These are phyloP conservation scores for Butyriboletus appendiculatus DNA, from an alignment of 1,284 basidiomycete species.

Conservation along the genomic window DNA sequence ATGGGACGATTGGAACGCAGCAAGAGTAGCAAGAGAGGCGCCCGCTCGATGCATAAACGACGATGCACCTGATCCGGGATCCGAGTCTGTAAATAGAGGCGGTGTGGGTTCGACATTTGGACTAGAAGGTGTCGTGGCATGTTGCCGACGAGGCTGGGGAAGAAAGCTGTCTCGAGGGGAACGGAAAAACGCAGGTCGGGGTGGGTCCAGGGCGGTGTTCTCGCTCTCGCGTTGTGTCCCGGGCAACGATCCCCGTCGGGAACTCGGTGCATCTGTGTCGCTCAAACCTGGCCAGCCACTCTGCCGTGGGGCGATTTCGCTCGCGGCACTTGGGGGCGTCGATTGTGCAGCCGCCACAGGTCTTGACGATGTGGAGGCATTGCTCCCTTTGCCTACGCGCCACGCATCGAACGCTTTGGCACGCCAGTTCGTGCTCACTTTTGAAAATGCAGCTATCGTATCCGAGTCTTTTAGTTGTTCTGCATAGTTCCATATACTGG, in stretches of 20 bases:
- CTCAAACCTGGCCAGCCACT: slow-evolving; percentile 15
- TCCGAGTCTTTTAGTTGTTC: slow-evolving; percentile 74
- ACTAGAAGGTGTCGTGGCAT: slow-evolving; percentile 41
- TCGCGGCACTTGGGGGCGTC: slow-evolving; percentile 17
- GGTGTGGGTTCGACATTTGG: slow-evolving; percentile 36
- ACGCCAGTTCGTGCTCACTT: slow-evolving; percentile 72
- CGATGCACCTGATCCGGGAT: slow-evolving; percentile 22
- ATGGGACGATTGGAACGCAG: slow-evolving; percentile 36
- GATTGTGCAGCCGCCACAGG: slow-evolving; percentile 1
- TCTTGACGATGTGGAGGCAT: slow-evolving; percentile 5
- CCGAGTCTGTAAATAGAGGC: slow-evolving; percentile 30
- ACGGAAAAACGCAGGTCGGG: slow-evolving; percentile 58
- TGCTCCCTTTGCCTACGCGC: slow-evolving; percentile 32
- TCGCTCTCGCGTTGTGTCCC: slow-evolving; percentile 36
- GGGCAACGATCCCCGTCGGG: slow-evolving; percentile 46
- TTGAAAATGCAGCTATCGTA: slow-evolving; percentile 64
- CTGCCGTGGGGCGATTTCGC: slow-evolving; percentile 16
- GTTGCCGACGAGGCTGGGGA: slow-evolving; percentile 34
- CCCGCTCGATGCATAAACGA: slow-evolving; percentile 40
- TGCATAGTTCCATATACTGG: slow-evolving; percentile 65
- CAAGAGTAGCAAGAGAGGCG: slow-evolving; percentile 44
- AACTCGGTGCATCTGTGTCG: slow-evolving; percentile 5
- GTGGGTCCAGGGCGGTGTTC: slow-evolving; percentile 48
- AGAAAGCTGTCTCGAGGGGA: slow-evolving; percentile 59
- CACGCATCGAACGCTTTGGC: slow-evolving; percentile 57